Conservation (phyloP, 306 rosid species). For the Prosopis cineraria region DNA sequence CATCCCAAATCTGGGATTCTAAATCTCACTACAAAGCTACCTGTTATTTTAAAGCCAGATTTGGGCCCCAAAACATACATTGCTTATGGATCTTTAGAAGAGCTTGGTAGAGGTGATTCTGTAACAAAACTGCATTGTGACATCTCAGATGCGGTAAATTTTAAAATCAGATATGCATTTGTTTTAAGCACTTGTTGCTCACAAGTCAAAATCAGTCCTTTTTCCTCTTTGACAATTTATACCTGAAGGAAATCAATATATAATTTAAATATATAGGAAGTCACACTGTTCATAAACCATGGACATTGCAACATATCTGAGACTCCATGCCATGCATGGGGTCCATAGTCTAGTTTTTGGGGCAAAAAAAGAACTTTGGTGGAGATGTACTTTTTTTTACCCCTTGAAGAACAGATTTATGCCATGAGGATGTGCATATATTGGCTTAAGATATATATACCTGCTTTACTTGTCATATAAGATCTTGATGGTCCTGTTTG, state of each 20-base stretch:
- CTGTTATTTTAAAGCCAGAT: constrained; percentile 61
- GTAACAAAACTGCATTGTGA: constrained; percentile 71
- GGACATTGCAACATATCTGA: background rate
- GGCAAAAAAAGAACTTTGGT: background rate
- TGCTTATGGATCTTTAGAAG: constrained; percentile 62
- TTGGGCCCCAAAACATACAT: constrained; percentile 72
- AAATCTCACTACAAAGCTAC: constrained; percentile 70
- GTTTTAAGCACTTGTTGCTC: constrained; percentile 11
- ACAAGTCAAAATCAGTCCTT: background rate
- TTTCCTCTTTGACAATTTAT: background rate
- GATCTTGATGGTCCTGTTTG: background rate
- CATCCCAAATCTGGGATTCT: constrained; percentile 65
- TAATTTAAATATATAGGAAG: background rate
- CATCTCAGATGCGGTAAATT: constrained; percentile 68
- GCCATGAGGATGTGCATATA: background rate
- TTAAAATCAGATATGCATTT: constrained; percentile 21
- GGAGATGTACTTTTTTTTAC: background rate
- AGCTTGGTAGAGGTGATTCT: constrained; percentile 69
- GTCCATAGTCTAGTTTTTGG: no score
- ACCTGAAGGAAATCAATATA: background rate
- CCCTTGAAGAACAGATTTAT: background rate
- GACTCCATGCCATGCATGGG: no score
- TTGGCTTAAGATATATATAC: background rate
- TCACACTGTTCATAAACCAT: background rate
- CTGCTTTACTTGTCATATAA: background rate